Evolutionary conservation across 495 filamentous ascomycete genomes (phyloP).

Genomic region (Trichoderma reesei): DNA sequence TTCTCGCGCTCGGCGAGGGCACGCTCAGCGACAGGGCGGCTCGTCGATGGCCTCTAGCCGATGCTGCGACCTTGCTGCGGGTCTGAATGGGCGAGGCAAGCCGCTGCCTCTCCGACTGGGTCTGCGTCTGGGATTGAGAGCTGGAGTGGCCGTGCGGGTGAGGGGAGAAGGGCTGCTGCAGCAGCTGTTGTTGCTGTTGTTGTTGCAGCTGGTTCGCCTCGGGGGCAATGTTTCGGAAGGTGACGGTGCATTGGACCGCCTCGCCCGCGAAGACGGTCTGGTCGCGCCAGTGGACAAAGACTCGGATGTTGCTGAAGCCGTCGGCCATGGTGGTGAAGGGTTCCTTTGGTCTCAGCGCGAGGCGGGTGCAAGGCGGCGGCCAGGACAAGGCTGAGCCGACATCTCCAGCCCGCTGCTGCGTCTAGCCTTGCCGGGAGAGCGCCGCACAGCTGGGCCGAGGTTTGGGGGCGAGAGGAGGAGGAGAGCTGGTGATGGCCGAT

Average conservation of each 20-base stretch:
- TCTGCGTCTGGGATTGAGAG: neutral
- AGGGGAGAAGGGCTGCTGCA: neutral
- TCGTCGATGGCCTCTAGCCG: conserved; percentile 40
- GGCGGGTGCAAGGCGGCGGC: conserved; percentile 2
- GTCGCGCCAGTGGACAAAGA: conserved; percentile 89
- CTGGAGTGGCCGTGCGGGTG: neutral
- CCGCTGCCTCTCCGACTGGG: neutral
- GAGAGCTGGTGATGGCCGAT: neutral
- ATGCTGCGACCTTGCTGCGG: conserved; percentile 7
- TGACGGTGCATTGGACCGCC: conserved; percentile 87
- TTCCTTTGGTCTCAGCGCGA: neutral
- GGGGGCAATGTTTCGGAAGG: conserved; percentile 70
- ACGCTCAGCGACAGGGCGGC: conserved; percentile 50
- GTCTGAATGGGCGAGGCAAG: conserved; percentile 1
- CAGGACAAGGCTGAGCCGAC: neutral
- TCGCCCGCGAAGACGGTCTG: conserved; percentile 91
- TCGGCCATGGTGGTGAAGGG: conserved; percentile 32
- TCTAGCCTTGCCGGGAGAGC: neutral
- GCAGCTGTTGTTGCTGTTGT: conserved; percentile 1
- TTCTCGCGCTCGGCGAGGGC: conserved; percentile 32
- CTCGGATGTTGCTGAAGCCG: conserved; percentile 61
- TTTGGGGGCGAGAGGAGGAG: neutral
- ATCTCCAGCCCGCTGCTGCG: neutral
- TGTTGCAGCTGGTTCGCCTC: conserved; percentile 8
- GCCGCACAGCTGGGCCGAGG: neutral